Evolutionary conservation across 805 yeast species (phyloP), one percentile per base, ranked within the genome.

Genomic region (Lipomyces yamadae): DNA sequence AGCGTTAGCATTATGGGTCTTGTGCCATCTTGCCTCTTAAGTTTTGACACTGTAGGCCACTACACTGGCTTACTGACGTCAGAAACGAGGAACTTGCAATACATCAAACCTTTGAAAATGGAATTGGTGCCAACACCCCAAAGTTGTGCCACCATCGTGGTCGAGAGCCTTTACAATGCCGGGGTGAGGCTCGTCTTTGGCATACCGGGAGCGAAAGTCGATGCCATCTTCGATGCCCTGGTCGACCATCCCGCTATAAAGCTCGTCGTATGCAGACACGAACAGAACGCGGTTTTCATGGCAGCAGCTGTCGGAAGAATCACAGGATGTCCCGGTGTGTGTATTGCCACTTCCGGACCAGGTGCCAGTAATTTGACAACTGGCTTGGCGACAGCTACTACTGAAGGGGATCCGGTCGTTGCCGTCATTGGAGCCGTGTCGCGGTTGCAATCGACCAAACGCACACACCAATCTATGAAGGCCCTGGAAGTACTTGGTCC

Each of bases 291-390:
- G 8, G 48, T 4, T 15, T 42, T 42, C 48, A 42, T 42, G 48
- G 48, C 48, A 5, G 24, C 48, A 18, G 48, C 48, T 8, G 48
- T 42, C 48, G 48, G 48, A 15, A 42, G 48, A 42, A 42, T 42
- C 18, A 42, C 48, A 2, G 48, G 48, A 1, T n/a, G 10, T 42
- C 48, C 48, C 5, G 48, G 48, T 42, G 48, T 42, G 3, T 42
- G 48, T 42, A 42, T 42, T 42, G 48, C 48, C 48, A 42, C 48
- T 18, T 42, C 48, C 18, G 48, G 48, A 42, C 48, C 48, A 24
- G 48, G 48, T 42, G 48, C 48, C 24, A 42, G 48, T 15, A 42
- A 42, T 42, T 15, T 42, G 48, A 42, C 48, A 42, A 42, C 48
- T n/a, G 48, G 48, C 24, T 15, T 42, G 48, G 48, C 48, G n/a